Evolutionary conservation across 306 rosid genomes (phyloP), one percentile per base, ranked within the genome.

Genomic region (Chamaecrista fasciculata): DNA sequence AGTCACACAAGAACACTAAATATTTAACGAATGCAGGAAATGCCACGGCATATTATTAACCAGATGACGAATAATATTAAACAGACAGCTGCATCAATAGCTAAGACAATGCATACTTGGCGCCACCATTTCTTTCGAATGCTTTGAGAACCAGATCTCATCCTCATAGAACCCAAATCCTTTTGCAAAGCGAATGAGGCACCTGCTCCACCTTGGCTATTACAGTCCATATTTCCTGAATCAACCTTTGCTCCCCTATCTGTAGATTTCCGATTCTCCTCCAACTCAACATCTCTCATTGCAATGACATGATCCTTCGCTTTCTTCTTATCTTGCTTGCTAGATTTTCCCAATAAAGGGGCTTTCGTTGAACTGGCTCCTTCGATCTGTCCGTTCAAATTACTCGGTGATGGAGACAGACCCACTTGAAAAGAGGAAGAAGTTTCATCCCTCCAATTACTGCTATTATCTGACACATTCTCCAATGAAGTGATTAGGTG

Each of bases 31-130:
- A 86, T 68, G 84, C 96, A 91, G 53, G 87, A 76, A 61, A 86
- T 23, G 55, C 97, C 97, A 7, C 0, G 66, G 20, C 96, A 91
- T 43, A 91, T 73, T 12, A 66, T 33, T 77, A 89, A 79, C 97
- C 97, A 91, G 75, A 91, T 83, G 63, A 75, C 73, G 59, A 89
- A 79, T 62, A 91, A 78, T 72, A 80, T 64, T 40, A 91, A 16
- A 68, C 97, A 91, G 49, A 89, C 82, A 64, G 83, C 96, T 11
- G 87, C 96, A 83, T 89, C 94, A n/a, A 91, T 79, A 25, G 97
- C 97, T 55, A 91, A 88, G 52, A 89, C 87, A 76, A 91, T 86
- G 51, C 90, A 81, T 63, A 91, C 96, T 75, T 89, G 97, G 70
- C 84, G 96, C 88, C 96, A 89, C 96, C 91, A 91, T 73, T 79